Conservation (phyloP, 495 filamentous ascomycete species). For the Evernia prunastri region DNA sequence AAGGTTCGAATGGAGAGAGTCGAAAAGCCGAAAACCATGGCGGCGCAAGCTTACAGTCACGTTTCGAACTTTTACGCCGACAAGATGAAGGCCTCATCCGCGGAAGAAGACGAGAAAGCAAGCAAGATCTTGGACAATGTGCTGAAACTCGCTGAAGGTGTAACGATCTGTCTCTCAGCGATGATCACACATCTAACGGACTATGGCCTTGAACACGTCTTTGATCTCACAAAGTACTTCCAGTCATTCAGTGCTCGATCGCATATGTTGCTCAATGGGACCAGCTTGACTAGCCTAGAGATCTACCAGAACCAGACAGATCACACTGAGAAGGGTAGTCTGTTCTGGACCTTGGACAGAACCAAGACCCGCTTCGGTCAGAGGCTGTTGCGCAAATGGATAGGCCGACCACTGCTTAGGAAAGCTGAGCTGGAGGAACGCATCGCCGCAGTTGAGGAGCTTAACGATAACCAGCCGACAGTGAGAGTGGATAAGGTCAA, state of each 20-base stretch:
- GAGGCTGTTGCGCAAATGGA: constrained; percentile 86
- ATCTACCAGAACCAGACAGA: constrained; percentile 96
- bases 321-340: constrained; percentile 73
- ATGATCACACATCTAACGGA: constrained; percentile 95
- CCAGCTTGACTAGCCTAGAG: constrained; percentile 88
- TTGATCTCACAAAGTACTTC: constrained; percentile 95
- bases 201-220: constrained; percentile 93
- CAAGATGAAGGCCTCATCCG: constrained; percentile 61
- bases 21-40: constrained; percentile 71
- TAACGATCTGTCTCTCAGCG: constrained; percentile 86
- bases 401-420: constrained; percentile 84
- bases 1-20: constrained; percentile 75
- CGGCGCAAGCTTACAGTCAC: constrained; percentile 77
- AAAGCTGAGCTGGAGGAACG: constrained; percentile 70
- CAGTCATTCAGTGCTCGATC: constrained; percentile 90
- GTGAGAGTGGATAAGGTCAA: constrained; percentile 65
- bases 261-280: constrained; percentile 95
- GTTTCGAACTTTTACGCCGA: constrained; percentile 91
- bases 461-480: constrained; percentile 60
- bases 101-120: constrained; percentile 42
- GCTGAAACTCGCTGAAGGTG: constrained; percentile 72
- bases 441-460: constrained; percentile 83
- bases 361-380: constrained; percentile 88
- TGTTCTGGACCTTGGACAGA: constrained; percentile 93
- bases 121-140: constrained; percentile 75